phyloP scores from a whole-genome alignment of 2,329 filamentous ascomycete species.

The Thielaviopsis musarum region DNA sequence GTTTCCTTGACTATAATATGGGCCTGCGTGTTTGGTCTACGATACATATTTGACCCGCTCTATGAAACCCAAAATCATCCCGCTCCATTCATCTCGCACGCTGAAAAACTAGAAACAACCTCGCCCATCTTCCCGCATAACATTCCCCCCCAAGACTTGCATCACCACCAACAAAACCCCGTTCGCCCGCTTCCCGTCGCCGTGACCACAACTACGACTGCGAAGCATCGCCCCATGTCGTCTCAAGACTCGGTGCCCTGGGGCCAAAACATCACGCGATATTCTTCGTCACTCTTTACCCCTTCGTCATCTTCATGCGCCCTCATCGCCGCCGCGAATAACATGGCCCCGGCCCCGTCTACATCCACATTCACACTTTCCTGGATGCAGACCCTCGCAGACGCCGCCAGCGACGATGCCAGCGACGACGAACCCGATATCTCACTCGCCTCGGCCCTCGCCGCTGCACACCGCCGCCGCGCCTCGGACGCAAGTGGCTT shows the following conservation, averaged over 20 bases:
- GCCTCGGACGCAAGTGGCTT: constrained; percentile 4
- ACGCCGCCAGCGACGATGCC: not conserved
- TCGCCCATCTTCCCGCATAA: constrained; percentile 7
- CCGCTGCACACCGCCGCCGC: not conserved
- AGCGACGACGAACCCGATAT: not conserved
- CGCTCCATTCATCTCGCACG: not conserved
- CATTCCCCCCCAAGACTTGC: not conserved
- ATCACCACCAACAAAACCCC: not conserved
- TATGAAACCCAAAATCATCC: constrained; percentile 8
- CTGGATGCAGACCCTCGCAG: not conserved
- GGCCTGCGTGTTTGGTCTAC: constrained; percentile 2
- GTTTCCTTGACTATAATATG: constrained; percentile 8
- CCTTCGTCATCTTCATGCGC: not conserved
- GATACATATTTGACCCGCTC: constrained; percentile 9
- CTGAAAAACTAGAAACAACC: not conserved
- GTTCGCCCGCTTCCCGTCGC: not conserved
- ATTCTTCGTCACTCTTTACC: not conserved
- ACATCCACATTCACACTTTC: not conserved
- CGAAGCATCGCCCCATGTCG: not conserved
- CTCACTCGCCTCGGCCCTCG: not conserved
- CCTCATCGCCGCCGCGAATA: not conserved
- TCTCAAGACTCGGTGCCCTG: constrained; percentile 5
- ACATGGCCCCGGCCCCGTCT: not conserved
- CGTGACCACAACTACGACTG: constrained; percentile 18
- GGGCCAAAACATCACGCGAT: constrained; percentile 8